Evolutionary conservation across 1,284 basidiomycete species (phyloP), one percentile per base, ranked within the genome.

Genomic region (Sporisorium exsertum): DNA sequence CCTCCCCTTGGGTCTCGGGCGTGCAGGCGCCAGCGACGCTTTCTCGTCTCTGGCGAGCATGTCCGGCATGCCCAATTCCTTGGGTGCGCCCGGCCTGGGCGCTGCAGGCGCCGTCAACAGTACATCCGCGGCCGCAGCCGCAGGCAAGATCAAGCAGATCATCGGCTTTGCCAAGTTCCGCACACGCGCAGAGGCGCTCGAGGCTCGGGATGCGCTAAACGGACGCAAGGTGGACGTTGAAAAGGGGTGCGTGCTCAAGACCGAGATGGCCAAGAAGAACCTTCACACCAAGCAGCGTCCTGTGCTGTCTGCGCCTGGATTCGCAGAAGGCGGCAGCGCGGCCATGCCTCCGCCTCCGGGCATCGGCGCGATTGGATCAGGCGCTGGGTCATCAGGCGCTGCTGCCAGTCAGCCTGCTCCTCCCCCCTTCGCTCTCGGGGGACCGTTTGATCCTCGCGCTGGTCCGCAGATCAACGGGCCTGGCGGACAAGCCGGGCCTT

Each of bases 191-290:
- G 94, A 96, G 80, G 96, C 96, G 0, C 86, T 97, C 0, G 91
- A 91, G 15, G 96, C 97, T 10, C 89, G 93, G 29, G 96, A 99
- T 82, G 89, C 91, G 7, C 88, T 99, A 8, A 95, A 97, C 85
- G 95, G 96, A 2, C 90, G 93, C 57, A 90, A 94, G 59, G 93
- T 99, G 35, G 96, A 98, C 83, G 90, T 93, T n/a, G 93, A 98
- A 85, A 94, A 94, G 79, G 95, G 95, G 10, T 92, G 93, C 8
- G 92, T 96, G 1, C 87, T 99, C 57, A 99, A 98, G 86, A 96
- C 96, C 18, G 97, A 99, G 87, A 97, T 99, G 94, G 96, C 96
- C 42, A 99, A 99, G 90, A 99, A 99, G 90, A 98, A 99, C 84
- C 86, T 99, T 50, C 96, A 99, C 85, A 97, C 94, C 33, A 85